phyloP scores from a whole-genome alignment of 1,284 basidiomycete species.

The Moesziomyces globuligerus region DNA sequence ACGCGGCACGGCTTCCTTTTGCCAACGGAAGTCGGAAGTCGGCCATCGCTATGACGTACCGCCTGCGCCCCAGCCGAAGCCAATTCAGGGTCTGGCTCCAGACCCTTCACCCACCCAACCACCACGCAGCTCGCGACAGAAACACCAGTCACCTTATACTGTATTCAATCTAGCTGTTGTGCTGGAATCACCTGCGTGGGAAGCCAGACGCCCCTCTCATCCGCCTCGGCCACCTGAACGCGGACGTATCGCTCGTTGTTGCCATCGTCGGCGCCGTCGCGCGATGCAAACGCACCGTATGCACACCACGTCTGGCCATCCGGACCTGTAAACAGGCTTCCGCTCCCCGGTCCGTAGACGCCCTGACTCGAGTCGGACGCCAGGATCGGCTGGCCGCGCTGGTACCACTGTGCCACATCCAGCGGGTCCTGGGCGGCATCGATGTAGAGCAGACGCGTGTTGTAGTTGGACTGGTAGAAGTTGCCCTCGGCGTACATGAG shows the following conservation, averaged over 20 bases:
- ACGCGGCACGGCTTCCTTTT: not conserved
- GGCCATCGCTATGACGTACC: slow-evolving; percentile 21
- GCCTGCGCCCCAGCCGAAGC: too few species aligned
- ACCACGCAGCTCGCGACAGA: not conserved
- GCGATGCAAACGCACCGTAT: slow-evolving; percentile 35
- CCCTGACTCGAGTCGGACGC: slow-evolving; percentile 25
- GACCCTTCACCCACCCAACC: not conserved
- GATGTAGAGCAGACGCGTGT: slow-evolving; percentile 34
- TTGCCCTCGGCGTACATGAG: slow-evolving; percentile 43
- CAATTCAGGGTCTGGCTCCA: too few species aligned
- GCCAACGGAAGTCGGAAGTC: slow-evolving; percentile 13
- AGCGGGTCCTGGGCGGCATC: slow-evolving; percentile 29
- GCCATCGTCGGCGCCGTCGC: slow-evolving; percentile 23
- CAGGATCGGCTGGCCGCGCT: slow-evolving; percentile 28
- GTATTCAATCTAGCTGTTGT: slow-evolving; percentile 15
- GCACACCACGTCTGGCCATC: slow-evolving; percentile 29
- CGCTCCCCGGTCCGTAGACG: slow-evolving; percentile 35
- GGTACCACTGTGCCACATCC: slow-evolving; percentile 20
- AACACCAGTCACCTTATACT: not conserved
- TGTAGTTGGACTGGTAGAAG: slow-evolving; percentile 44
- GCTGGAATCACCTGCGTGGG: slow-evolving; percentile 34
- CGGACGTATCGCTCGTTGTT: slow-evolving; percentile 36
- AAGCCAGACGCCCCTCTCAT: slow-evolving; percentile 36
- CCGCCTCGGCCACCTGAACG: slow-evolving; percentile 34
- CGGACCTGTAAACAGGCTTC: slow-evolving; percentile 30